Percentiles rank a stretch among this genome's conserved stretches.
These are phyloP conservation scores for Aurantiochytrium sp. DNA, from an alignment of 108 stramenopile species.

Conservation along the genomic window DNA sequence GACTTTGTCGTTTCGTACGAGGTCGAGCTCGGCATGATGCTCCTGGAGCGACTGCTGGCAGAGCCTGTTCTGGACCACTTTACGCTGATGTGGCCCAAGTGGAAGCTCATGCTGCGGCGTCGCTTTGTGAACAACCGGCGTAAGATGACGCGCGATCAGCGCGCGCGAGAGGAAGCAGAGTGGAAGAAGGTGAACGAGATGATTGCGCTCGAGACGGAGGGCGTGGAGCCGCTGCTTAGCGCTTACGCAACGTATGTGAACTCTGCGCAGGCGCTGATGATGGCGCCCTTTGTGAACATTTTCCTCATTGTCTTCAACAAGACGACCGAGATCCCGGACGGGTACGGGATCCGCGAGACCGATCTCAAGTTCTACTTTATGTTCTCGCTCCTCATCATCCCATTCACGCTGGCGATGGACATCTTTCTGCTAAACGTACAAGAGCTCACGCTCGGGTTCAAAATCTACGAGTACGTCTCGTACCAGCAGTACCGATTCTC, in stretches of 20 bases:
- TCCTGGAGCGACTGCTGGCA: slow-evolving; percentile 67
- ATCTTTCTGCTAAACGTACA: slow-evolving; percentile 71
- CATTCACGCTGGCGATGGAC: slow-evolving; percentile 62
- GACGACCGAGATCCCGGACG: slow-evolving; percentile 65
- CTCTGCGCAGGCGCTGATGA: slow-evolving; percentile 52
- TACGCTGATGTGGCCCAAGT: slow-evolving; percentile 61
- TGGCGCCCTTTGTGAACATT: slow-evolving; percentile 62
- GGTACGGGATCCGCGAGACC: slow-evolving; percentile 63
- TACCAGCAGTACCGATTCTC: slow-evolving; percentile 74
- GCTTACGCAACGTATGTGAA: slow-evolving; percentile 61
- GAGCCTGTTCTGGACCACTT: slow-evolving; percentile 55
- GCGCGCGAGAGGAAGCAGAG: slow-evolving; percentile 64
- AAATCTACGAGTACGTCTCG: slow-evolving; percentile 74
- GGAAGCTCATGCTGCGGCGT: slow-evolving; percentile 61
- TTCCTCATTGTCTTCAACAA: slow-evolving; percentile 51
- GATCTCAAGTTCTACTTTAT: slow-evolving; percentile 74
- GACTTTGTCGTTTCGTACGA: slow-evolving; percentile 69
- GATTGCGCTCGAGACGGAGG: slow-evolving; percentile 70
- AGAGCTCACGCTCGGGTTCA: slow-evolving; percentile 79
- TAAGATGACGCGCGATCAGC: slow-evolving; percentile 67
- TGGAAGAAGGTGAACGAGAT: slow-evolving; percentile 72
- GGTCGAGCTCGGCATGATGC: slow-evolving; percentile 57
- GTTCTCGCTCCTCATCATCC: slow-evolving; percentile 67
- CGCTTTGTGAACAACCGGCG: slow-evolving; percentile 44
- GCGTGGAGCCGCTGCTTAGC: slow-evolving; percentile 73